These are phyloP conservation scores for Lachnellula occidentalis DNA, from an alignment of 2,329 filamentous ascomycete genomes.

Conservation along the genomic window DNA sequence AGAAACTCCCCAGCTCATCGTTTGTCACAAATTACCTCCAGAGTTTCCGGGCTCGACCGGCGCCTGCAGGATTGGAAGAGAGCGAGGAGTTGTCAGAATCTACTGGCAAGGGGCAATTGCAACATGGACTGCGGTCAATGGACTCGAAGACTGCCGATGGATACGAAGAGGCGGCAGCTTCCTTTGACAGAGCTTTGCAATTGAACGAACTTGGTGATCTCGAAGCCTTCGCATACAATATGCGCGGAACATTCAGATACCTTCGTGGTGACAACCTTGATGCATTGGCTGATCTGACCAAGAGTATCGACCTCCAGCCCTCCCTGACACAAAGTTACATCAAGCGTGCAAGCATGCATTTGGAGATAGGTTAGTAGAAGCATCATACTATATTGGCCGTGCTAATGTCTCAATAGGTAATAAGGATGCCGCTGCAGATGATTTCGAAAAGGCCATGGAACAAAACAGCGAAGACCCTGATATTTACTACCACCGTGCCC, in stretches of 20 bases:
- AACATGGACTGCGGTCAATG: constrained; percentile 75
- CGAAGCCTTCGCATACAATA: constrained; percentile 91
- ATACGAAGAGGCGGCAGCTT: constrained; percentile 79
- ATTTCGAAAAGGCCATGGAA: constrained; percentile 79
- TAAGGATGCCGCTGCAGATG: constrained; percentile 77
- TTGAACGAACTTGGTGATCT: constrained; percentile 72
- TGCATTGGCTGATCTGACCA: constrained; percentile 80
- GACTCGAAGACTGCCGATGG: constrained; percentile 83
- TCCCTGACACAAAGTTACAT: constrained; percentile 93
- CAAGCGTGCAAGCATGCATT: constrained; percentile 96
- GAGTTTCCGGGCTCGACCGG: constrained; percentile 82
- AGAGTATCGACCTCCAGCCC: constrained; percentile 86
- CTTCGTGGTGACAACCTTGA: constrained; percentile 80
- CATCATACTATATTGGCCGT: not conserved
- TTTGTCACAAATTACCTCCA: constrained; percentile 99
- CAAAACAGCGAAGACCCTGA: constrained; percentile 89
- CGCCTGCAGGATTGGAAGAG: constrained; percentile 78
- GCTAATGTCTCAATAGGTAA: constrained; percentile 52
- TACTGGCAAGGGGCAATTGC: constrained; percentile 78
- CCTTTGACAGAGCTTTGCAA: constrained; percentile 85
- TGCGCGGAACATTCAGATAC: constrained; percentile 93
- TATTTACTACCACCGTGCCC: constrained; percentile 98
- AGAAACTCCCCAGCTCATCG: constrained; percentile 88
- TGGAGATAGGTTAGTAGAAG: constrained; percentile 69
- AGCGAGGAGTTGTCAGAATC: constrained; percentile 70